phyloP scores from a whole-genome alignment of 2,329 filamentous ascomycete genomes.

The Aspergillus jensenii region DNA sequence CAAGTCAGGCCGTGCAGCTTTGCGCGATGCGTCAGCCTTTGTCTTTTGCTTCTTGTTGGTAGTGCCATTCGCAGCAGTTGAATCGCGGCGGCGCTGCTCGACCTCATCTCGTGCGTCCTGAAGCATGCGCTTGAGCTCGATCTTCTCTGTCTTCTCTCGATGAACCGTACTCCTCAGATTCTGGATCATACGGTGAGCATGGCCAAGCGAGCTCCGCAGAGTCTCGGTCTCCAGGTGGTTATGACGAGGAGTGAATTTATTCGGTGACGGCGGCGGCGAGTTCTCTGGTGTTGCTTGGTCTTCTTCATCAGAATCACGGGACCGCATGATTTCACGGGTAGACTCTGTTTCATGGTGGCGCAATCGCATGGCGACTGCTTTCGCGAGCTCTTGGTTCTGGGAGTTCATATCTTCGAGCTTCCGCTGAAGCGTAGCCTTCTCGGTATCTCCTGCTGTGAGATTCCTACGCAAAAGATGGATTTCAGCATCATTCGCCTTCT shows the following conservation, averaged over 20 bases:
- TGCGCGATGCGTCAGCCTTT: conserved; percentile 71
- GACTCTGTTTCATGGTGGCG: conserved; percentile 65
- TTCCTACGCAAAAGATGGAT: conserved; percentile 79
- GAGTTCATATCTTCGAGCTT: conserved; percentile 84
- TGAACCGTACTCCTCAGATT: conserved; percentile 93
- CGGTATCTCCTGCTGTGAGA: conserved; percentile 73
- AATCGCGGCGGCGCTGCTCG: conserved; percentile 63
- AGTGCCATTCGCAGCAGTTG: conserved; percentile 41
- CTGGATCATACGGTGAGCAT: conserved; percentile 95
- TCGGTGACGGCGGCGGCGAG: conserved; percentile 84
- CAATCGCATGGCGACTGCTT: conserved; percentile 73
- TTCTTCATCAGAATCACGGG: conserved; percentile 63
- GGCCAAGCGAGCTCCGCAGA: conserved; percentile 86
- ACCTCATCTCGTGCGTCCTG: conserved; percentile 94
- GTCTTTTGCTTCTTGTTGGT: conserved; percentile 59
- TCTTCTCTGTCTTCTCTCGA: conserved; percentile 96
- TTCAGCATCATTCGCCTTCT: conserved; percentile 87
- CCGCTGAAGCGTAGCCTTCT: conserved; percentile 73
- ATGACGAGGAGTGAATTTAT: conserved; percentile 88
- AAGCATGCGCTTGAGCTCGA: conserved; percentile 90
- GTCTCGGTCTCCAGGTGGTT: conserved; percentile 93
- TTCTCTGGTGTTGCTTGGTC: conserved; percentile 80
- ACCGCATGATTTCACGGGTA: conserved; percentile 58
- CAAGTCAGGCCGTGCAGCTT: conserved; percentile 68
- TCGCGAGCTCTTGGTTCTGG: conserved; percentile 89